A percentile compares a stretch with the other conserved stretches of the same genome.
Conservation (phyloP, 2,329 filamentous ascomycete species). For the Myriosclerotinia scirpicola region DNA sequence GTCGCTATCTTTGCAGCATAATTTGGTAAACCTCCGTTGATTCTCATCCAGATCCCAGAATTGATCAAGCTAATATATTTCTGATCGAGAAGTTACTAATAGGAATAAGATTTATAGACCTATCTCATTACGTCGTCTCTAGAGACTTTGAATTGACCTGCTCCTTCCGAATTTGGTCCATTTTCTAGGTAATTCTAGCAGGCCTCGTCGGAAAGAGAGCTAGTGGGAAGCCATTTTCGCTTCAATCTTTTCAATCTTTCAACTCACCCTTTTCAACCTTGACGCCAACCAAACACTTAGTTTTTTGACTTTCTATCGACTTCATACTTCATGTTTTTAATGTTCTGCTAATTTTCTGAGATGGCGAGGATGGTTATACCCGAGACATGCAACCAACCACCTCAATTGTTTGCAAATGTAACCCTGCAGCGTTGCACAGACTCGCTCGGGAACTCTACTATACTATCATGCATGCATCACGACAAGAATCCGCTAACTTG, state of each 20-base stretch:
- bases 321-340: background rate
- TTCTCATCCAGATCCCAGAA: too few species aligned
- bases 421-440: slow-evolving; percentile 18
- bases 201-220: background rate
- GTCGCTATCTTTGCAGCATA: too few species aligned
- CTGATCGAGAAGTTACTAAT: too few species aligned
- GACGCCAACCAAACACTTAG: background rate
- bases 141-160: background rate
- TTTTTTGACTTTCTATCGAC: background rate
- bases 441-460: slow-evolving; percentile 12
- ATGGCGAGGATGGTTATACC: background rate
- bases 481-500: slow-evolving; percentile 7
- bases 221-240: background rate
- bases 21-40: too few species aligned
- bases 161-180: background rate
- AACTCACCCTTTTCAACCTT: background rate
- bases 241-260: background rate
- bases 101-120: too few species aligned
- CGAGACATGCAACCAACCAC: slow-evolving; percentile 21
- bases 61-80: too few species aligned
- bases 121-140: too few species aligned
- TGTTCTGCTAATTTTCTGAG: background rate
- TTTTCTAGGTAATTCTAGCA: background rate
- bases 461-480: slow-evolving; percentile 2
- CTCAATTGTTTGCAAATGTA: slow-evolving; percentile 11